Percentiles rank a stretch among this genome's conserved stretches.
phyloP scores from a whole-genome alignment of 805 yeast genomes.

The Ogataea zsoltii region DNA sequence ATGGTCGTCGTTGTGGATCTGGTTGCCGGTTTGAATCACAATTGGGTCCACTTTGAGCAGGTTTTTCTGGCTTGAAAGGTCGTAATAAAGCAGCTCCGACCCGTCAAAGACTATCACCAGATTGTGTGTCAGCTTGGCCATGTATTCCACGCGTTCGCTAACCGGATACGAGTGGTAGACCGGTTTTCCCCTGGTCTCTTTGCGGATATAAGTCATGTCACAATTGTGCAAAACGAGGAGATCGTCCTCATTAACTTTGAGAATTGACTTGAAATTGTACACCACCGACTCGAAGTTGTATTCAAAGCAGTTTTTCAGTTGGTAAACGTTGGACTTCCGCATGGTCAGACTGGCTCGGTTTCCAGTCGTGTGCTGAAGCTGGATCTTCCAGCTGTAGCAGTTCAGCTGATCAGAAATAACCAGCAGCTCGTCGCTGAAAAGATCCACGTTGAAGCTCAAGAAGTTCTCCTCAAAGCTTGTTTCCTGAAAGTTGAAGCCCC shows the following conservation, averaged over 20 bases:
- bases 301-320: constrained; percentile 30
- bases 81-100: constrained; percentile 32
- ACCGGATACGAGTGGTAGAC: constrained; percentile 28
- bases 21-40: constrained; percentile 34
- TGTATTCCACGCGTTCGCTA: constrained; percentile 32
- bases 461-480: constrained; percentile 29
- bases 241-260: constrained; percentile 32
- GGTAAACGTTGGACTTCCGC: constrained; percentile 28
- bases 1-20: constrained; percentile 14
- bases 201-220: constrained; percentile 31
- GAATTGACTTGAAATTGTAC: constrained; percentile 27
- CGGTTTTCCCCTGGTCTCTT: constrained; percentile 15
- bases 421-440: constrained; percentile 29
- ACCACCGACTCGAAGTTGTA: constrained; percentile 22
- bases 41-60: constrained; percentile 30
- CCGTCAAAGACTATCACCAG: constrained; percentile 37
- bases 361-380: constrained; percentile 4
- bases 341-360: constrained; percentile 16
- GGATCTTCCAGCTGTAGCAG: constrained; percentile 37
- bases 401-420: constrained; percentile 35
- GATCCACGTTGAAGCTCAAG: constrained; percentile 31
- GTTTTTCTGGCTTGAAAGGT: constrained; percentile 27
- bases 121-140: constrained; percentile 29
- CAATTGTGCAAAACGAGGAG: constrained; percentile 31
- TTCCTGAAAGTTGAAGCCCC: constrained; percentile 36